phyloP scores from a whole-genome alignment of 179 eudicot species.

The Nepenthes alata region DNA sequence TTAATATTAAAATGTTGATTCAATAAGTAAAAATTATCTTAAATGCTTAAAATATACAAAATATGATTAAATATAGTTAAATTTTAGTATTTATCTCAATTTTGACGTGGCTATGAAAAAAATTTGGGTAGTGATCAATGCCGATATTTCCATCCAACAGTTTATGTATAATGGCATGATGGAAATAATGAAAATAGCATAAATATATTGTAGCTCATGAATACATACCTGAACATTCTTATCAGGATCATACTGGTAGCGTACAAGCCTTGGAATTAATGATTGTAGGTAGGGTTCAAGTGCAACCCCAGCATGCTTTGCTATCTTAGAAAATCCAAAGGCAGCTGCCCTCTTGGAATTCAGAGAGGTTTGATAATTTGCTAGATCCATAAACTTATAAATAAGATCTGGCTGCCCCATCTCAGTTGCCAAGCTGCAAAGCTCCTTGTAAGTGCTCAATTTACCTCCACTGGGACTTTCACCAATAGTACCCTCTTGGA shows the following conservation, averaged over 20 bases:
- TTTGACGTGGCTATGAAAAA: too few species aligned
- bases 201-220: background rate
- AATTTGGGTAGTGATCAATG: background rate
- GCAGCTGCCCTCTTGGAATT: conserved; percentile 98
- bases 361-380: conserved; percentile 87
- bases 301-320: conserved; percentile 96
- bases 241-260: conserved; percentile 95
- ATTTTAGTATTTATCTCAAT: too few species aligned
- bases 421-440: conserved; percentile 87
- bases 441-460: conserved; percentile 87
- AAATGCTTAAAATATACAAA: too few species aligned
- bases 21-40: too few species aligned
- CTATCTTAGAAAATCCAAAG: conserved; percentile 95
- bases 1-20: too few species aligned
- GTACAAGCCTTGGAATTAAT: conserved; percentile 84
- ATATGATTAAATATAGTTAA: too few species aligned
- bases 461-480: conserved; percentile 83
- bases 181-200: too few species aligned
- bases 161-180: too few species aligned
- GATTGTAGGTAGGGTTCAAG: conserved; percentile 60
- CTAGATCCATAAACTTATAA: conserved; percentile 93
- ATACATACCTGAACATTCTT: conserved; percentile 82
- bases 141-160: too few species aligned
- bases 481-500: conserved; percentile 81
- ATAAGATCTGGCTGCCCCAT: conserved; percentile 98